Percentiles rank a stretch among this genome's conserved stretches.
These are phyloP conservation scores for Cordia subcordata DNA, from an alignment of 257 asterid species.

Conservation along the genomic window DNA sequence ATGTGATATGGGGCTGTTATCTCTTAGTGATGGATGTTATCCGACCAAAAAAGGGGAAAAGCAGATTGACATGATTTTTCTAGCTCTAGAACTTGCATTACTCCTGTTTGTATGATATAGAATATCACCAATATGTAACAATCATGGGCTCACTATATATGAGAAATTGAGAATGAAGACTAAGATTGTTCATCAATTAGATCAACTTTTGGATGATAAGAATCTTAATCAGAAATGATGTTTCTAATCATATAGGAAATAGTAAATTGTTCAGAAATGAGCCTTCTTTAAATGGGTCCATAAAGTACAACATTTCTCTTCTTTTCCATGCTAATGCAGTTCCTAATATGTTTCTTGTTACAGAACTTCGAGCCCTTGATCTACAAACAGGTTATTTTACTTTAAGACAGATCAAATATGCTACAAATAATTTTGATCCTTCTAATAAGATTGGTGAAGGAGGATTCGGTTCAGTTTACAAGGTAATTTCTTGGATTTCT, in stretches of 20 bases:
- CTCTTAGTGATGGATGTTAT: no score
- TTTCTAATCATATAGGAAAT: no score
- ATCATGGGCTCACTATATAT: no score
- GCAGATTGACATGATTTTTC: no score
- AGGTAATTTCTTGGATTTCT: slow-evolving; percentile 5
- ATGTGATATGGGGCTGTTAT: no score
- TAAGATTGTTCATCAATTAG: neutral
- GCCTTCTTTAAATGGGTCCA: neutral
- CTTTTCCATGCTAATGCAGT: neutral
- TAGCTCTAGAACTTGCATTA: no score
- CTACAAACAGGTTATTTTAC: slow-evolving; percentile 12
- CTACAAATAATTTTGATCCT: slow-evolving; percentile 19
- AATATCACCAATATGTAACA: no score
- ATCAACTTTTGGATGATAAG: neutral
- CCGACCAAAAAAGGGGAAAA: no score
- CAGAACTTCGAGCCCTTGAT: slow-evolving; percentile 14
- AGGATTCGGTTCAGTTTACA: slow-evolving; percentile 22
- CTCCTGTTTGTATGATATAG: no score
- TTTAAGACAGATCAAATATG: slow-evolving; percentile 14
- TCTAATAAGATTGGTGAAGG: slow-evolving; percentile 23
- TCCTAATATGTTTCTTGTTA: neutral
- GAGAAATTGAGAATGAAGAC: no score
- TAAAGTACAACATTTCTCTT: neutral
- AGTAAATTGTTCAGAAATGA: neutral
- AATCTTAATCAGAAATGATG: no score